Base-by-base conservation (phyloP, 176 grass and related monocot species). In the Thinopyrum elongatum region DNA sequence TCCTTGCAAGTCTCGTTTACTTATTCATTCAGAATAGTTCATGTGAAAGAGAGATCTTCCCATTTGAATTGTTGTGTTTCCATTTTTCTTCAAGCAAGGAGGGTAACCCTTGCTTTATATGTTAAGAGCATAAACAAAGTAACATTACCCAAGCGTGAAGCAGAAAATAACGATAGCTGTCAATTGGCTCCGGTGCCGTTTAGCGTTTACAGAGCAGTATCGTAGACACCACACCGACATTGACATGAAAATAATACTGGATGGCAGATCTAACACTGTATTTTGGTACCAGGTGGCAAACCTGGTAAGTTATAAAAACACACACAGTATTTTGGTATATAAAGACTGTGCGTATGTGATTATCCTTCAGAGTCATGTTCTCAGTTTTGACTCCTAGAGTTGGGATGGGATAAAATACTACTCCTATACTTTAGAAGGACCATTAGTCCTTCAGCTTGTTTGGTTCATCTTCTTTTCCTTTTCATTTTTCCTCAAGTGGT, bases 11-110 rank as follows among this genome's bases (percentile, higher is more conserved):
- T 69, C 67, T 10, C 11, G 33, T 84, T 77, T 65, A 53, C 17
- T 46, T 85, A 28, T 42, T 41, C 39, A 62, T 84, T 84, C 34
- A 76, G n/a, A 28, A 66, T 87, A 64, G 23, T 65, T 73, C 55
- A 7, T 74, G 1, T 19, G 26, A 80, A 89, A 17, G 16, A 61
- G 58, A 30, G 17, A 70, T 74, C 67, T 74, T 87, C 46, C 80
- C 47, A 22, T 70, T 28, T 14, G 14, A 83, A 25, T 78, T 39
- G 34, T 26, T 59, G 63, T 61, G 22, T 53, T 76, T 76, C 27
- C 26, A 51, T 46, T 76, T 28, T 67, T 67, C n/a, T 33, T 28
- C 29, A 4, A 51, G 42, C 72, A 75, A 51, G 42, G 71, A 29
- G 14, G 26, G 44, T 76, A 31, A 31, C 15, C 42, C 15, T 15